Base-by-base conservation (phyloP, 192 early-diverging fungal species). In the Coemansia sp. region DNA sequence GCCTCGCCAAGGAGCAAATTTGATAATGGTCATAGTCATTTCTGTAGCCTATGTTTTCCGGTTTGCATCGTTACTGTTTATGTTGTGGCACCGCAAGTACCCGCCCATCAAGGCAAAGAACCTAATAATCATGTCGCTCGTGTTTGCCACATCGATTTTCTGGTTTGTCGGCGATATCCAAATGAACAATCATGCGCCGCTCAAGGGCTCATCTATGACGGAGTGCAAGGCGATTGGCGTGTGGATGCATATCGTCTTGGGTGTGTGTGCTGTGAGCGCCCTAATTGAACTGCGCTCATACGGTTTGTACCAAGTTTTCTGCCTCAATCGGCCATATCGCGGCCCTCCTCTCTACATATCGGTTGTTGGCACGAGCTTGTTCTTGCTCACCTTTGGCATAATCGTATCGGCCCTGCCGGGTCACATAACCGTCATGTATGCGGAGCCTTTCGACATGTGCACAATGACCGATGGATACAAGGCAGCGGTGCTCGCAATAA, bases 61-160 rank as follows among this genome's bases (percentile, higher is more conserved):
- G 62, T 59, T 80, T 23, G 6, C 64, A 0, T 65, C 75, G 1
- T 42, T 74, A 4, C 43, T 23, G 4, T 85, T 73, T 35, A 62
- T 78, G 13, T 37, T 85, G 3, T 72, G 55, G 62, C 77, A 85
- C 58, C 72, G 75, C 60, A 77, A 69, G 60, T 85, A 80, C 70
- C 69, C 83, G 61, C 83, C 83, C 33, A 67, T 85, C 19, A 85
- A 85, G 53, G 74, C 83, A 53, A 85, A 85, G 49, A 77, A 85
- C 52, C 78, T 70, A n/a, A 57, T 72, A 3, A 64, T 85, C 28
- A 85, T 85, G 83, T 62, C 66, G 9, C 39, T 60, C 11, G 66
- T 66, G 44, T 30, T 80, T 33, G 33, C 75, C 0, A 46, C 68
- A 0, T 64, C 76, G 67, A 72, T 77, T 37, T 64, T 85, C 3